These are phyloP conservation scores for Phylloboletellus chloephorus DNA, from an alignment of 1,284 basidiomycete species.

Conservation along the genomic window DNA sequence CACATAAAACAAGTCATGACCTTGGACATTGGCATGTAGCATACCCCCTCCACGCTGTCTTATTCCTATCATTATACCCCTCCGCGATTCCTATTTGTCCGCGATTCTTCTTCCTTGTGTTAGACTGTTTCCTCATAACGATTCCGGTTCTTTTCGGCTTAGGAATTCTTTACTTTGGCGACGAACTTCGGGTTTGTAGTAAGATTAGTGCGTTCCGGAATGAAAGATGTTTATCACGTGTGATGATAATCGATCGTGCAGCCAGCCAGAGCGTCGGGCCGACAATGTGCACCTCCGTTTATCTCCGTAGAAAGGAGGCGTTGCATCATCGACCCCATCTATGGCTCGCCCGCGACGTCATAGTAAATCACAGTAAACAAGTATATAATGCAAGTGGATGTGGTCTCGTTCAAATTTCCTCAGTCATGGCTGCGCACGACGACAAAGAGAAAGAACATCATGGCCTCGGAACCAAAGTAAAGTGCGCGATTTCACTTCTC, in stretches of 20 bases:
- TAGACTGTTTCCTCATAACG: slow-evolving; percentile 1
- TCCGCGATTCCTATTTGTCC: not conserved
- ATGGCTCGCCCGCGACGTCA: slow-evolving; percentile 20
- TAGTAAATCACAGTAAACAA: slow-evolving; percentile 18
- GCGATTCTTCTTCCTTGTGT: not conserved
- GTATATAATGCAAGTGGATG: not conserved
- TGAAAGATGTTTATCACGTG: too few species aligned
- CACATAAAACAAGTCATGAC: slow-evolving; percentile 13
- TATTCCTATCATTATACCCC: slow-evolving; percentile 26
- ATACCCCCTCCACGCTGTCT: slow-evolving; percentile 16
- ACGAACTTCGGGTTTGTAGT: too few species aligned
- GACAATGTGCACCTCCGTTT: too few species aligned
- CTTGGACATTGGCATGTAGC: slow-evolving; percentile 20
- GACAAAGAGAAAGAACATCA: slow-evolving; percentile 4
- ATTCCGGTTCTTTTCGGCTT: slow-evolving; percentile 4
- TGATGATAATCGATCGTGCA: slow-evolving; percentile 3
- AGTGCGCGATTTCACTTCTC: slow-evolving; percentile 8
- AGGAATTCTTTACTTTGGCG: not conserved
- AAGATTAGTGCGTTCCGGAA: too few species aligned
- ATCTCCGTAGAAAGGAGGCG: slow-evolving; percentile 7
- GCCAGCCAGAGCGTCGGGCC: slow-evolving; percentile 19
- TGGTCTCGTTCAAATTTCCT: not conserved
- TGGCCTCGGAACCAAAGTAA: slow-evolving; percentile 17
- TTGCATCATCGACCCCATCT: slow-evolving; percentile 9
- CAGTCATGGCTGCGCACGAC: slow-evolving; percentile 14